Conservation (phyloP, 495 filamentous ascomycete genomes). For the Lophiotrema nucula region DNA sequence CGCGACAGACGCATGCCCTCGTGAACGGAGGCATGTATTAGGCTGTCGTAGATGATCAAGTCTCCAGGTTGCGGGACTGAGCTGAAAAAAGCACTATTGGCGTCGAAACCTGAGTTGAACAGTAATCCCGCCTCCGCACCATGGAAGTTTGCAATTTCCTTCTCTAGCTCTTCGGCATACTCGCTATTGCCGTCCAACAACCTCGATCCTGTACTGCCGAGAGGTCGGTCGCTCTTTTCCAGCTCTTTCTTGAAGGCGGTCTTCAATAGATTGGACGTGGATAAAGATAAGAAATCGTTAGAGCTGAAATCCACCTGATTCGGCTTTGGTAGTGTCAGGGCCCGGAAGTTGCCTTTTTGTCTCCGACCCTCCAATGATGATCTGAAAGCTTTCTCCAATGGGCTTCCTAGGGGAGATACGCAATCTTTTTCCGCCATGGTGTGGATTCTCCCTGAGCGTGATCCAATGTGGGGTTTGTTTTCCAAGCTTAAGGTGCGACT, state of each 20-base stretch:
- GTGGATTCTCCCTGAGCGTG: neutral
- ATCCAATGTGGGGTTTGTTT: too few species aligned
- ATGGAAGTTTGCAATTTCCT: slow-evolving; percentile 64
- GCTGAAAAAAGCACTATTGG: slow-evolving; percentile 67
- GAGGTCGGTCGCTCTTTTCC: slow-evolving; percentile 26
- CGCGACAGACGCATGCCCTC: slow-evolving; percentile 73
- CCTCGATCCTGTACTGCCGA: slow-evolving; percentile 61
- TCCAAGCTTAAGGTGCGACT: too few species aligned
- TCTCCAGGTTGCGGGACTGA: slow-evolving; percentile 69
- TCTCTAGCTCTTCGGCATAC: slow-evolving; percentile 64
- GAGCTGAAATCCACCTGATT: slow-evolving; percentile 58
- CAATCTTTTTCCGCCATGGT: neutral
- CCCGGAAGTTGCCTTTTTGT: slow-evolving; percentile 49
- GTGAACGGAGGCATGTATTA: slow-evolving; percentile 74
- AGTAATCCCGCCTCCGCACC: slow-evolving; percentile 62
- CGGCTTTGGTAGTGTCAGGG: slow-evolving; percentile 44
- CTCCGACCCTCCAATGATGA: slow-evolving; percentile 45
- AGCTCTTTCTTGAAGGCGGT: slow-evolving; percentile 47
- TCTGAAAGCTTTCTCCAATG: slow-evolving; percentile 41
- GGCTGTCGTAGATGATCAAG: slow-evolving; percentile 68
- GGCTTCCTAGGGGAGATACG: neutral
- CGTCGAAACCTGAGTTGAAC: slow-evolving; percentile 77
- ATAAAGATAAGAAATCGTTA: slow-evolving; percentile 62
- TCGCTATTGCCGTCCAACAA: slow-evolving; percentile 68
- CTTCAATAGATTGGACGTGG: slow-evolving; percentile 46